Evolutionary conservation across 1,139 yeast genomes (phyloP), one percentile per base, ranked within the genome.

Genomic region (Zygosaccharomyces pseudobailii): DNA sequence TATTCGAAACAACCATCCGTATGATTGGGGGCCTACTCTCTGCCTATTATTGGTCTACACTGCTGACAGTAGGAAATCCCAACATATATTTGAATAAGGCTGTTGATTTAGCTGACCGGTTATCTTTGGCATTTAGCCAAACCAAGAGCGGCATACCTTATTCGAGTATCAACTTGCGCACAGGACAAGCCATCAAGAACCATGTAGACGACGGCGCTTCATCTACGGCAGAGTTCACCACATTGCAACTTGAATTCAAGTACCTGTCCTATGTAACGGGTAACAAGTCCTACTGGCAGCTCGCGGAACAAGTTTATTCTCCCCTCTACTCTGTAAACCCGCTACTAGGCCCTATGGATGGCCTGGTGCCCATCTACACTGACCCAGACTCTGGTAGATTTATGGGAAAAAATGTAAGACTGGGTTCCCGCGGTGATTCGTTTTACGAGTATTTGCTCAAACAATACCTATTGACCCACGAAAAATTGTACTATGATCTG

Each of bases 371-470:
- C 2, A 87, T 88, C 37, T 86, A 74, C 61, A 82, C 89, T 35
- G 72, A 79, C 40, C 94, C 96, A 3, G 83, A 80, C 33, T 75
- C 84, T 0, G 97, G 95, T 2, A 70, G 72, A 54, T 88, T 78
- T 65, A 79, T 74, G 53, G 89, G 88, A 0, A 61, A 64, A 1
- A 67, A 78, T 49, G 87, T 90, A 51, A 76, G 96, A 53, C 70
- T 90, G 49, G 97, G 97, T 0, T 86, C 95, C 1, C 75, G 96
- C 57, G 97, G 96, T 42, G 97, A 89, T 65, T 87, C 96, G 1
- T 90, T 89, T 65, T 90, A 90, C 61, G 97, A 90, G 67, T 89
- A 88, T 65, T 72, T 90, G 45, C 73, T 89, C 56, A 90, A 90
- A 66, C 96, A 89, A 67, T 87, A 83, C 63, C 70, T 90, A 55